phyloP scores from a whole-genome alignment of 768 basidiomycete species.

The Piloderma croceum region DNA sequence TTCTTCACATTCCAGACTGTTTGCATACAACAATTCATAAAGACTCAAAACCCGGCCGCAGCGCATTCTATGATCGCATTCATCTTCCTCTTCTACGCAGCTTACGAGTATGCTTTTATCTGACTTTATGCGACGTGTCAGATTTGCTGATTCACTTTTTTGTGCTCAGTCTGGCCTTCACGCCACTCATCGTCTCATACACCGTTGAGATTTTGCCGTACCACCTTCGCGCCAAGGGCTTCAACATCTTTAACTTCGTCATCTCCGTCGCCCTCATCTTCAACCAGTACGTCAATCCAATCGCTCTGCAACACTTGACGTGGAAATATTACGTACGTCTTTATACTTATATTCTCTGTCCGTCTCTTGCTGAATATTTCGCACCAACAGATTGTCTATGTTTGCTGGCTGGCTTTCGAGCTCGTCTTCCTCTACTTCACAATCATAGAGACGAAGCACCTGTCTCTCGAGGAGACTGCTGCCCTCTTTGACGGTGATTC shows the following conservation, averaged over 20 bases:
- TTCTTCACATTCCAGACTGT: conserved; percentile 68
- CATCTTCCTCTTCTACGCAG: conserved; percentile 78
- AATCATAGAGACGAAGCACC: conserved; percentile 66
- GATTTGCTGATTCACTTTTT: conserved; percentile 4
- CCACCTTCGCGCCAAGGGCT: conserved; percentile 79
- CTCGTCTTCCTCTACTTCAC: conserved; percentile 60
- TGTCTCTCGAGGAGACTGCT: conserved; percentile 77
- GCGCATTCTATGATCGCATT: conserved; percentile 74
- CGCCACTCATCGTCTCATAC: conserved; percentile 82
- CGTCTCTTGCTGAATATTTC: background rate
- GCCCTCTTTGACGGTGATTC: conserved; percentile 72
- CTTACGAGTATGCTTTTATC: conserved; percentile 58
- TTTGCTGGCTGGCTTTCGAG: conserved; percentile 65
- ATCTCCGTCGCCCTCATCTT: conserved; percentile 80
- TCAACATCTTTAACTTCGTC: conserved; percentile 74
- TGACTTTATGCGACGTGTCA: background rate
- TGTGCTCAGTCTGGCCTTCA: conserved; percentile 58
- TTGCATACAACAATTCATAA: conserved; percentile 52
- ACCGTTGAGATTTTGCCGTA: conserved; percentile 87
- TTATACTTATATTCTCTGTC: background rate
- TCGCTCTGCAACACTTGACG: conserved; percentile 54
- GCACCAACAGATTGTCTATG: conserved; percentile 52
- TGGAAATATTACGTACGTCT: conserved; percentile 73
- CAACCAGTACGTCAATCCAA: conserved; percentile 85
- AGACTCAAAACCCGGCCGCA: conserved; percentile 35